Evolutionary conservation across 2,329 filamentous ascomycete species (phyloP).

Genomic region (Fusarium globosum): DNA sequence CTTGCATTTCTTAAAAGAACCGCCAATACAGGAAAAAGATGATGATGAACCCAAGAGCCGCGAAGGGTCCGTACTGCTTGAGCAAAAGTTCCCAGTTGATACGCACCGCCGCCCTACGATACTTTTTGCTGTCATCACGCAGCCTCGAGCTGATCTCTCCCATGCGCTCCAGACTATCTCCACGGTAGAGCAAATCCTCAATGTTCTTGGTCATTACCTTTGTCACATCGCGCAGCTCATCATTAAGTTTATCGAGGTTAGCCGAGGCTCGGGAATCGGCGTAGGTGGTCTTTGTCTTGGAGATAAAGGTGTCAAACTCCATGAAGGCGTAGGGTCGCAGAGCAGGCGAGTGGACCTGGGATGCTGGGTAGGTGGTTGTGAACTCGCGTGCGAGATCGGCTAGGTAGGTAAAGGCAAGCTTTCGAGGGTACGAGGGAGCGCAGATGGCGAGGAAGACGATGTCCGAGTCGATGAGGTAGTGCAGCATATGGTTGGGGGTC

Average conservation of each 20-base stretch:
- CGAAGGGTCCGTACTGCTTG: constrained; percentile 97
- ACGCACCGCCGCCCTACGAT: constrained; percentile 87
- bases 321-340: constrained; percentile 96
- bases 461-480: constrained; percentile 87
- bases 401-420: constrained; percentile 98
- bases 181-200: constrained; percentile 94
- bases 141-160: constrained; percentile 90
- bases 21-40: constrained; percentile 91
- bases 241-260: constrained; percentile 95
- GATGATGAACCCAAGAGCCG: constrained; percentile 81
- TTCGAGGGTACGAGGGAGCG: constrained; percentile 93
- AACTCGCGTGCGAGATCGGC: constrained; percentile 93
- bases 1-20: constrained; percentile 74
- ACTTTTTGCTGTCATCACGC: constrained; percentile 94
- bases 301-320: constrained; percentile 98
- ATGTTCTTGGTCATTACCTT: constrained; percentile 99
- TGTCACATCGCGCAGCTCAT: constrained; percentile 96
- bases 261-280: constrained; percentile 90
- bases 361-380: constrained; percentile 80
- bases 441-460: constrained; percentile 95
- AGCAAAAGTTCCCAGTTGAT: constrained; percentile 98
- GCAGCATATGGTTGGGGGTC: constrained; percentile 81
- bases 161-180: constrained; percentile 96
- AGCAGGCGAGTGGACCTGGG: constrained; percentile 77
- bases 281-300: constrained; percentile 92